A percentile compares a stretch with the other conserved stretches of the same genome.
phyloP scores from a whole-genome alignment of 1,284 basidiomycete genomes.

The Apiotrichum veenhuisii region DNA sequence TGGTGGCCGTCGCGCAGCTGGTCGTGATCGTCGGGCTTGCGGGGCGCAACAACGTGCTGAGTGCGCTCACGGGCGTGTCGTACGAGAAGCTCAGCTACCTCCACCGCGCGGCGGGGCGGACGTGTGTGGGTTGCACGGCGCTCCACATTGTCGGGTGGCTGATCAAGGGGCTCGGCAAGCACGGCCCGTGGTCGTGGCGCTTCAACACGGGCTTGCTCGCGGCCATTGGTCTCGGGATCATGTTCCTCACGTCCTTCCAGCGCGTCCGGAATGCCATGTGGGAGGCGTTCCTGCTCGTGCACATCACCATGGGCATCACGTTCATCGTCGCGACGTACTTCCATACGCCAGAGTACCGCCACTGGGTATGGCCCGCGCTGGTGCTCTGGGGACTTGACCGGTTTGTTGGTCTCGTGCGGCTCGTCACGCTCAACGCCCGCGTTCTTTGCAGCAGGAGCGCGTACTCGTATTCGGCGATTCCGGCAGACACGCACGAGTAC shows the following conservation, averaged over 20 bases:
- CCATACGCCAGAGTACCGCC: conserved; percentile 13
- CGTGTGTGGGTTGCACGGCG: conserved; percentile 33
- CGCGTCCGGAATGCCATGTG: conserved; percentile 51
- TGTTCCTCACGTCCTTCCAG: conserved; percentile 51
- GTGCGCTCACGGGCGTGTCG: conserved; percentile 60
- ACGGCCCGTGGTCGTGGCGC: background rate
- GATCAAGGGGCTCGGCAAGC: conserved; percentile 8
- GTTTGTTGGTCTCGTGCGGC: conserved; percentile 55
- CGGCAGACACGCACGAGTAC: background rate
- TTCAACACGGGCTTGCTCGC: conserved; percentile 1
- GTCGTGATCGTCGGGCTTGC: conserved; percentile 61
- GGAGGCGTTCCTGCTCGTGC: conserved; percentile 55
- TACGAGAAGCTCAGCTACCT: conserved; percentile 56
- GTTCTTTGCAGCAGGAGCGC: too few species aligned
- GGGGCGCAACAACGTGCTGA: conserved; percentile 63
- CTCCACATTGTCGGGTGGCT: conserved; percentile 31
- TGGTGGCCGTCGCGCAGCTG: conserved; percentile 49
- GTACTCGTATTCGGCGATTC: background rate
- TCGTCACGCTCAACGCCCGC: conserved; percentile 54
- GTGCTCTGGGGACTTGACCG: conserved; percentile 64
- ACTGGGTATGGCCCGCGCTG: conserved; percentile 6
- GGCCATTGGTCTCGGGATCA: conserved; percentile 48
- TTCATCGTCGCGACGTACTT: conserved; percentile 20
- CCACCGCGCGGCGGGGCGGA: conserved; percentile 34
- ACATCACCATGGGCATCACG: conserved; percentile 43